Evolutionary conservation across 2,329 filamentous ascomycete species (phyloP).

Genomic region (Pyrenochaeta sp.): DNA sequence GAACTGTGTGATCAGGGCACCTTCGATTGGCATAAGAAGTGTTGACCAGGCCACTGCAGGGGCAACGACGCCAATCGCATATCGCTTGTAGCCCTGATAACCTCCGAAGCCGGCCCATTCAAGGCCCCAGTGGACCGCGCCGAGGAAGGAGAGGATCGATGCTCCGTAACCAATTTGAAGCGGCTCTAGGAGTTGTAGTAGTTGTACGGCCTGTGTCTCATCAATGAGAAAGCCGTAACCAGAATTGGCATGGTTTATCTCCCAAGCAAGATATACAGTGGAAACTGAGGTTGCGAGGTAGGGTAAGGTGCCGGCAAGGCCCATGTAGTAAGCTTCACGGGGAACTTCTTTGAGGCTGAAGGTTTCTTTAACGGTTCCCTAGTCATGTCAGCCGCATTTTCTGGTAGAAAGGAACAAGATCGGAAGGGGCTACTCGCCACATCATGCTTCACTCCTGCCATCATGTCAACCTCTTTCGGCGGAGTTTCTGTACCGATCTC

Average conservation of each 20-base stretch:
- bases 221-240: conserved; percentile 72
- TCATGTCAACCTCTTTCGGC: conserved; percentile 55
- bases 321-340: conserved; percentile 58
- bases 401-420: not conserved
- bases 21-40: conserved; percentile 81
- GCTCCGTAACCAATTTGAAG: conserved; percentile 92
- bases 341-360: conserved; percentile 58
- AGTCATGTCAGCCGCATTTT: conserved; percentile 9
- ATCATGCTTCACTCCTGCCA: conserved; percentile 53
- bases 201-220: conserved; percentile 73
- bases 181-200: conserved; percentile 81
- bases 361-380: conserved; percentile 60
- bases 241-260: conserved; percentile 74
- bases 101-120: conserved; percentile 78
- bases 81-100: conserved; percentile 77
- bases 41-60: conserved; percentile 90
- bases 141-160: conserved; percentile 91
- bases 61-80: conserved; percentile 81
- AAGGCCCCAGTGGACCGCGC: conserved; percentile 92
- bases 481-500: conserved; percentile 48
- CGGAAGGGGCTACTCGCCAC: conserved; percentile 33
- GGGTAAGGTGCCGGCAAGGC: conserved; percentile 60
- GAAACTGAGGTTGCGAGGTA: conserved; percentile 85
- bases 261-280: conserved; percentile 83
- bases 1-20: conserved; percentile 87